Conservation (phyloP, 2,329 filamentous ascomycete genomes). For the Exophiala spinifera region DNA sequence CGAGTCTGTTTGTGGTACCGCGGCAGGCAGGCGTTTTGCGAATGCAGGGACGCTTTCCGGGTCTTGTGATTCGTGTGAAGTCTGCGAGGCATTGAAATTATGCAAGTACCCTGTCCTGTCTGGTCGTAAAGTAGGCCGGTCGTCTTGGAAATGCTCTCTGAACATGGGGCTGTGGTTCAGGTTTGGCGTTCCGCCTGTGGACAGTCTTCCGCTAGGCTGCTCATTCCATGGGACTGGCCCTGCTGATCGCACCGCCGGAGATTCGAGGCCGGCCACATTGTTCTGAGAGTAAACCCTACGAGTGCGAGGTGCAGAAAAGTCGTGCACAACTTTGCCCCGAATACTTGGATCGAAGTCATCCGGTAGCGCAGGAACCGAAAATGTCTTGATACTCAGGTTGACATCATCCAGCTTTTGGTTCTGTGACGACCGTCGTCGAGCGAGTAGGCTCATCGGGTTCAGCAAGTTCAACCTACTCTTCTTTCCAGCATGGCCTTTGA, state of each 20-base stretch:
- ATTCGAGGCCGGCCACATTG: constrained; percentile 19
- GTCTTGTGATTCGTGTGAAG: constrained; percentile 32
- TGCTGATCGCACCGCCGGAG: constrained; percentile 13
- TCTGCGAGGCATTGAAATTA: constrained; percentile 37
- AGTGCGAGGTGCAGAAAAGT: constrained; percentile 60
- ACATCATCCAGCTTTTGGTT: constrained; percentile 50
- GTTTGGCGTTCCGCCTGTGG: constrained; percentile 10
- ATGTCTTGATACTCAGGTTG: constrained; percentile 48
- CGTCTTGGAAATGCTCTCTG: constrained; percentile 59
- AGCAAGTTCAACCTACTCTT: constrained; percentile 52
- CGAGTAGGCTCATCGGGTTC: constrained; percentile 60
- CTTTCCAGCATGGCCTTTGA: constrained; percentile 42
- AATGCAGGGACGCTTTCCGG: constrained; percentile 40
- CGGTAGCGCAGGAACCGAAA: constrained; percentile 50
- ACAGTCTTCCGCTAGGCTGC: constrained; percentile 1
- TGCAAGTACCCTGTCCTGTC: constrained; percentile 44
- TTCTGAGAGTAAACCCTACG: constrained; percentile 40
- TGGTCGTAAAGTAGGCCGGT: constrained; percentile 39
- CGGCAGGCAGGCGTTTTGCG: constrained; percentile 42
- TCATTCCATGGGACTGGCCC: constrained; percentile 11
- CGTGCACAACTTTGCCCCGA: constrained; percentile 61
- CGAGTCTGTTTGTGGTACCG: constrained; percentile 13
- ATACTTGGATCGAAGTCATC: constrained; percentile 64
- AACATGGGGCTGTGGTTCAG: constrained; percentile 55
- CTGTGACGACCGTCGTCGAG: constrained; percentile 56